Percentiles rank a stretch among this genome's conserved stretches.
phyloP scores from a whole-genome alignment of 257 asterid genomes.

The Solanum appendiculatum region DNA sequence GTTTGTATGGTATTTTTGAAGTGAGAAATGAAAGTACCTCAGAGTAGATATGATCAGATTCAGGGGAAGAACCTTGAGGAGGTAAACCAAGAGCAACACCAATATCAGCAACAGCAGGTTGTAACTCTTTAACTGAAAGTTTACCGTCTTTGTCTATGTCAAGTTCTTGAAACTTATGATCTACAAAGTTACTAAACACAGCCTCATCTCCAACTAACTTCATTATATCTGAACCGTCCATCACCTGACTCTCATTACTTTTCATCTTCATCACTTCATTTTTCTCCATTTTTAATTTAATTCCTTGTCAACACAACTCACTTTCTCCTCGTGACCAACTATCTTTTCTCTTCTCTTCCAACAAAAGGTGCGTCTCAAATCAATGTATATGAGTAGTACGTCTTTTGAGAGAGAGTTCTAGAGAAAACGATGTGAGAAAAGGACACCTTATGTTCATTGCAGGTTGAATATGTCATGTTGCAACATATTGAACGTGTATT shows the following conservation, averaged over 20 bases:
- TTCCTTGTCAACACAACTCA: not conserved
- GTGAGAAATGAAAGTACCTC: constrained; percentile 34
- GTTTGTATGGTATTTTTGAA: not conserved
- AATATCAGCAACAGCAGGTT: constrained; percentile 77
- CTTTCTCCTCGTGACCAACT: constrained; percentile 15
- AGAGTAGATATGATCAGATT: constrained; percentile 65
- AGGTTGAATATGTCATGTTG: no score
- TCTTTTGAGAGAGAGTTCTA: not conserved
- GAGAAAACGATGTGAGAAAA: not conserved
- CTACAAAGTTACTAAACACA: constrained; percentile 64
- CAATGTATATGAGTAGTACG: not conserved
- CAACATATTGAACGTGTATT: no score
- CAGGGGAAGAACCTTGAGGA: constrained; percentile 56
- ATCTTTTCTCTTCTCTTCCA: not conserved
- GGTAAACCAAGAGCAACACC: constrained; percentile 89
- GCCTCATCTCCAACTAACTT: constrained; percentile 81
- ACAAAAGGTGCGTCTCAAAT: constrained; percentile 15
- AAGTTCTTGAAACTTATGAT: constrained; percentile 72
- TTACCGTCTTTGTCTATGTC: constrained; percentile 76
- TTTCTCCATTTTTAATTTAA: constrained; percentile 5
- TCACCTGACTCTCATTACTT: constrained; percentile 35
- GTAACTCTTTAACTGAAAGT: constrained; percentile 67
- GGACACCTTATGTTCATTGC: not conserved
- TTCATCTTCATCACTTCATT: constrained; percentile 18
- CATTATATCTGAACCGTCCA: constrained; percentile 97